Evolutionary conservation across 2,329 filamentous ascomycete genomes (phyloP).

Genomic region (Cercospora janseana): DNA sequence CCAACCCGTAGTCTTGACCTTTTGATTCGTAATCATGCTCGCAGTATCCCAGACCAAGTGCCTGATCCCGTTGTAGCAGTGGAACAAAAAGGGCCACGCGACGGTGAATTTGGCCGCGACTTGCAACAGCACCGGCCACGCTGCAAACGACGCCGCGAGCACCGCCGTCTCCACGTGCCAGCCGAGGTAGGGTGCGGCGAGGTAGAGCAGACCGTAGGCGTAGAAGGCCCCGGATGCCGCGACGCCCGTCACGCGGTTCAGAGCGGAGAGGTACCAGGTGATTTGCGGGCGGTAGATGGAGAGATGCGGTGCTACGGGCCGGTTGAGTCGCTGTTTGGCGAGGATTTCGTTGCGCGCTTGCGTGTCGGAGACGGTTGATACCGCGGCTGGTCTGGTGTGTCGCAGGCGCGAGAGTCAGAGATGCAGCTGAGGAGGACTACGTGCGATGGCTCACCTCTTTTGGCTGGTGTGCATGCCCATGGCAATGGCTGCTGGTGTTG

Average conservation of each 20-base stretch:
- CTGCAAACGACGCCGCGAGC: constrained; percentile 63
- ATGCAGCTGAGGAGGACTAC: too few species aligned
- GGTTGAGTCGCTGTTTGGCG: constrained; percentile 72
- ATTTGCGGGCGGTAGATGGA: constrained; percentile 82
- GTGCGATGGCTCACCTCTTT: constrained; percentile 47
- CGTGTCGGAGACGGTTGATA: constrained; percentile 55
- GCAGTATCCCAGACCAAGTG: constrained; percentile 71
- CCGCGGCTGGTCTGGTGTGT: constrained; percentile 47
- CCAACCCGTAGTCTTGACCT: constrained; percentile 66
- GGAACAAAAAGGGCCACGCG: constrained; percentile 66
- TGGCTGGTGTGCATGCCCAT: constrained; percentile 41
- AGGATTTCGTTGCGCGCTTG: constrained; percentile 64
- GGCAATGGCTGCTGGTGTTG: constrained; percentile 45
- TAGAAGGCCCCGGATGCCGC: constrained; percentile 72
- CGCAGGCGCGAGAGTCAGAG: constrained; percentile 24
- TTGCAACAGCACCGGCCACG: constrained; percentile 60
- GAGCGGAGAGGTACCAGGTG: constrained; percentile 73
- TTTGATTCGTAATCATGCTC: constrained; percentile 60
- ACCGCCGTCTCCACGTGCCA: constrained; percentile 66
- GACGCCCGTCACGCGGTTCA: constrained; percentile 82
- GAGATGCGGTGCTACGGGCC: constrained; percentile 82
- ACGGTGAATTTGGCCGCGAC: constrained; percentile 57
- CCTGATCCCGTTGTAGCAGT: constrained; percentile 66
- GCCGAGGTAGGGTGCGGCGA: constrained; percentile 72
- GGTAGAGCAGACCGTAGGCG: constrained; percentile 76